Percentiles rank a stretch among this genome's conserved stretches.
Conservation (phyloP, 2,329 filamentous ascomycete genomes). For the Mollisiaceae sp. region DNA sequence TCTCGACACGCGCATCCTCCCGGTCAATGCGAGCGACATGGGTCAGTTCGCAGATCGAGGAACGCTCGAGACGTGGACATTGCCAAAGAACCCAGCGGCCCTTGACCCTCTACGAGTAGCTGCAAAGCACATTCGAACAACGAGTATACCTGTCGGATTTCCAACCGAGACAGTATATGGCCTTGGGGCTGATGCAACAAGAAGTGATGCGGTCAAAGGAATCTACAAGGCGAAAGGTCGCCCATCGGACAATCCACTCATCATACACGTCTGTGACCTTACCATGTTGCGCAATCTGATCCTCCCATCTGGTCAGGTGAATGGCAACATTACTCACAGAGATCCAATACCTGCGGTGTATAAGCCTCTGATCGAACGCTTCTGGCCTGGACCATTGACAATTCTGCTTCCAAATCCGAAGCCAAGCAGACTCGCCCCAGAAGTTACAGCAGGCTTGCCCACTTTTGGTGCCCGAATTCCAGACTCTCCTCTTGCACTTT, state of each 20-base stretch:
- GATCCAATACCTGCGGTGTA: constrained; percentile 56
- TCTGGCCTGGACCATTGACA: constrained; percentile 95
- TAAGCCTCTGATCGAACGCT: constrained; percentile 73
- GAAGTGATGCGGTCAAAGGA: constrained; percentile 81
- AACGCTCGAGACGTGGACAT: constrained; percentile 38
- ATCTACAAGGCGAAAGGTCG: constrained; percentile 92
- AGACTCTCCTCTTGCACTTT: constrained; percentile 79
- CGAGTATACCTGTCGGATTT: constrained; percentile 77
- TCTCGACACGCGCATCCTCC: constrained; percentile 36
- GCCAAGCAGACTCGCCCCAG: constrained; percentile 76
- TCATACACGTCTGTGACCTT: constrained; percentile 87
- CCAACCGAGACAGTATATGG: constrained; percentile 98
- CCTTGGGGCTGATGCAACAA: constrained; percentile 92
- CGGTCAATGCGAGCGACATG: constrained; percentile 29
- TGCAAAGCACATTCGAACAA: constrained; percentile 35
- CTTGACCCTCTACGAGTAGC: constrained; percentile 36
- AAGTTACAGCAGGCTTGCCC: constrained; percentile 83
- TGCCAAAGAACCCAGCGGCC: constrained; percentile 25
- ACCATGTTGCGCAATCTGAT: constrained; percentile 38
- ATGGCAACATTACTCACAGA: constrained; percentile 38
- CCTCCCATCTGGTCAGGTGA: constrained; percentile 16
- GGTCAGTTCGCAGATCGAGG: constrained; percentile 35
- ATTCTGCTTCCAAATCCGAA: constrained; percentile 81
- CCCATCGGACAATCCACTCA: constrained; percentile 93
- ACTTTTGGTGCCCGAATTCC: constrained; percentile 95